phyloP scores from a whole-genome alignment of 2,329 filamentous ascomycete species.

The Nemania diffusa region DNA sequence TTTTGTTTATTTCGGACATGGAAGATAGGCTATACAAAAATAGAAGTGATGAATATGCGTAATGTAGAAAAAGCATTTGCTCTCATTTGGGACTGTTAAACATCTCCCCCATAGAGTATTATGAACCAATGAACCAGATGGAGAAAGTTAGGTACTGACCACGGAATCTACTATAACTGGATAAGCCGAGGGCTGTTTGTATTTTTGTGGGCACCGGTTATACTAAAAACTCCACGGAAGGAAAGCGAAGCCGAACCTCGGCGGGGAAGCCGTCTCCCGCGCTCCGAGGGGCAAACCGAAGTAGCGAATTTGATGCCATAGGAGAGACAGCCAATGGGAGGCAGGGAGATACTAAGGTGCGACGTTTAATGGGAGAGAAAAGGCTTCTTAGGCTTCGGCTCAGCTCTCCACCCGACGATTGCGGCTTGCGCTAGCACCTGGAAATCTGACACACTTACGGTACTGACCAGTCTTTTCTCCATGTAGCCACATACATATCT shows the following conservation, averaged over 20 bases:
- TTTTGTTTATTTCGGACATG: not conserved
- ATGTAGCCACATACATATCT: not conserved
- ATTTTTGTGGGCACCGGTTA: not conserved
- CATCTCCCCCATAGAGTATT: not conserved
- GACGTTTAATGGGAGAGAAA: slow-evolving; percentile 1
- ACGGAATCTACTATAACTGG: slow-evolving; percentile 4
- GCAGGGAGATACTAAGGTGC: slow-evolving; percentile 16
- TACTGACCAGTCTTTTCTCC: not conserved
- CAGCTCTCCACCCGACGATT: not conserved
- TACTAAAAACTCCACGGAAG: not conserved
- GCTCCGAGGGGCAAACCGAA: slow-evolving; percentile 28
- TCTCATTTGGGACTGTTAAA: not conserved
- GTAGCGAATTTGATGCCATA: not conserved
- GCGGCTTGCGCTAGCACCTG: not conserved
- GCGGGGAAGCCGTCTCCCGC: slow-evolving; percentile 26
- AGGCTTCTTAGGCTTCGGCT: slow-evolving; percentile 9
- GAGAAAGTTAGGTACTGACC: too few relatives aligned
- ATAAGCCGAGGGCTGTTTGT: not conserved
- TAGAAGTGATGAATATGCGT: not conserved
- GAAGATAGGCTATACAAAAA: slow-evolving; percentile 2
- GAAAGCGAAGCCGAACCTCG: slow-evolving; percentile 21
- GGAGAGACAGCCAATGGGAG: slow-evolving; percentile 23
- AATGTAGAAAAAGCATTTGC: not conserved
- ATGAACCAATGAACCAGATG: too few relatives aligned
- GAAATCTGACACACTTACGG: not conserved